Conservation (phyloP, 148 eudicot species). For the Suaeda aralocaspica region DNA sequence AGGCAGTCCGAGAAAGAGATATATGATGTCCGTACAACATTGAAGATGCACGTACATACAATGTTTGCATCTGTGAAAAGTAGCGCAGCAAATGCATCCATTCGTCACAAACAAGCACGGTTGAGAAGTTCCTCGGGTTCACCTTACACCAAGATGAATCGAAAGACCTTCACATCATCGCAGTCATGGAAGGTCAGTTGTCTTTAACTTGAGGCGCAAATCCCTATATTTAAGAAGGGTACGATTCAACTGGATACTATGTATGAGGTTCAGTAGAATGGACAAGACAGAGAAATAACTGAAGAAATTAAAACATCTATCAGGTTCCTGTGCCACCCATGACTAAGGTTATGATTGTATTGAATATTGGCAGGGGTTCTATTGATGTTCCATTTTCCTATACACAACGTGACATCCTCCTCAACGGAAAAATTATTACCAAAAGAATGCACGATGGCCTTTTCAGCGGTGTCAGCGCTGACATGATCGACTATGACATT, state of each 20-base stretch:
- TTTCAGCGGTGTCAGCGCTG: neutral
- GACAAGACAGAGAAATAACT: neutral
- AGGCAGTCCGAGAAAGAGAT: neutral
- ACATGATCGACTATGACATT: neutral
- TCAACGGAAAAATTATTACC: neutral
- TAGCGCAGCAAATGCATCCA: neutral
- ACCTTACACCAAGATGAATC: neutral
- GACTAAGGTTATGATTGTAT: neutral
- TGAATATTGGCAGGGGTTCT: neutral
- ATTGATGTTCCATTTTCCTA: neutral
- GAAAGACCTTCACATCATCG: neutral
- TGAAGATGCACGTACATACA: neutral
- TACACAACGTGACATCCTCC: neutral
- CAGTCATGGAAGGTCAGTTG: neutral
- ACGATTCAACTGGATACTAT: neutral
- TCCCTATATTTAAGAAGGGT: neutral
- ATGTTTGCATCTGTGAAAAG: neutral
- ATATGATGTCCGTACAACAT: neutral
- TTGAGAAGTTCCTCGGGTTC: neutral
- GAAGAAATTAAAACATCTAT: neutral
- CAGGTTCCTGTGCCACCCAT: neutral
- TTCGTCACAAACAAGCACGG: neutral
- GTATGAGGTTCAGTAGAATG: neutral
- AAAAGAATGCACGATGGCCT: neutral
- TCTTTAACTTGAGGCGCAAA: neutral